These are phyloP conservation scores for Fremontodendron californicum DNA, from an alignment of 345 rosid genomes.

Conservation along the genomic window DNA sequence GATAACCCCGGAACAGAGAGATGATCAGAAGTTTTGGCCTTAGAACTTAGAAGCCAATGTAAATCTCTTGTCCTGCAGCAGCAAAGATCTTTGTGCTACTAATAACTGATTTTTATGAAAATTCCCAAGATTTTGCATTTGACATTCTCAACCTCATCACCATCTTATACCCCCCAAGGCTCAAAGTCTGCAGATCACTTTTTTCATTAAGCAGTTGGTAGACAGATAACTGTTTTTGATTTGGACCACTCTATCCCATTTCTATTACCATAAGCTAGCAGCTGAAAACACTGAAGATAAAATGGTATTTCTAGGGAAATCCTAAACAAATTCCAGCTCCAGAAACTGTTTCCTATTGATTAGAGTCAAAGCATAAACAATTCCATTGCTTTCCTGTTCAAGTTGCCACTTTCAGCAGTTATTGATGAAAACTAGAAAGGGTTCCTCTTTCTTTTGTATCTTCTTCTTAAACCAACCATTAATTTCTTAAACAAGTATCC, in stretches of 20 bases:
- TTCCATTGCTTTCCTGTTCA: too few relatives aligned
- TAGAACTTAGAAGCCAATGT: background rate
- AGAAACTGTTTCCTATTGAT: too few relatives aligned
- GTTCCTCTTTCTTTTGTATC: background rate
- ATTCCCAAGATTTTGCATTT: background rate
- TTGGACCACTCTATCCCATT: background rate
- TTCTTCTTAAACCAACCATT: too few relatives aligned
- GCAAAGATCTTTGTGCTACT: background rate
- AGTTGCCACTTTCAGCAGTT: too few relatives aligned
- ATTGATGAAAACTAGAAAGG: background rate
- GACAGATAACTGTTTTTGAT: too few relatives aligned
- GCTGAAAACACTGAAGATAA: background rate
- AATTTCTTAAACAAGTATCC: too few relatives aligned
- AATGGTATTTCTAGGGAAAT: background rate
- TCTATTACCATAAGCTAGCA: background rate
- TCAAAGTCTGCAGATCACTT: background rate
- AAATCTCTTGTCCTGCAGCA: background rate
- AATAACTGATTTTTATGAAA: conserved; percentile 8
- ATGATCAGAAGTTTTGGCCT: background rate
- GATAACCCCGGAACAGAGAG: background rate
- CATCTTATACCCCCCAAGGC: background rate
- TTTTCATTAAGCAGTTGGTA: background rate
- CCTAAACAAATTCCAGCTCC: background rate
- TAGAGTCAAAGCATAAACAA: too few relatives aligned
- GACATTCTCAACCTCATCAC: background rate